A percentile compares a stretch with the other conserved stretches of the same genome.
Conservation (phyloP, 2,329 filamentous ascomycete genomes). For the Xylariomycetidae sp. region DNA sequence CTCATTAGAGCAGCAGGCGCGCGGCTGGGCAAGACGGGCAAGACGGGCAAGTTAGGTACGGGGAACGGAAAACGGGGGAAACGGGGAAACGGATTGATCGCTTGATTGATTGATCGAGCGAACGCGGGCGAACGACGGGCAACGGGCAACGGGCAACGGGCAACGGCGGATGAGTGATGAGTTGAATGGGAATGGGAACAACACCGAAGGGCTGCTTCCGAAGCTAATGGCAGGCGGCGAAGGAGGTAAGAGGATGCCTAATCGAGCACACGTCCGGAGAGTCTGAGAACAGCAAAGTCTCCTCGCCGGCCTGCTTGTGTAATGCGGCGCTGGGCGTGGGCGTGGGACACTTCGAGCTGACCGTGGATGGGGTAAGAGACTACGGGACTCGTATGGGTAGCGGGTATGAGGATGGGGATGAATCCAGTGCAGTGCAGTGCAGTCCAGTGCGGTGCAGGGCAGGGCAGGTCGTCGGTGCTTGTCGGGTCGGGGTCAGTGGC, state of each 20-base stretch:
- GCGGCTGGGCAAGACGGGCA: conserved; percentile 1
- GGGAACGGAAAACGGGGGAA: conserved; percentile 1
- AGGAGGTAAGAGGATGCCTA: conserved; percentile 20
- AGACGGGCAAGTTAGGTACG: neutral
- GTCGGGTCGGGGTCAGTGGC: conserved; percentile 14
- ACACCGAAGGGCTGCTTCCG: too few species aligned
- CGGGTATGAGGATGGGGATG: too few species aligned
- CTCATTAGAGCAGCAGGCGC: conserved; percentile 2
- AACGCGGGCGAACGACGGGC: too few species aligned
- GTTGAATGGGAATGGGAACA: too few species aligned
- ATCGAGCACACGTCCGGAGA: conserved; percentile 19
- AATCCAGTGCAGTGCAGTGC: too few species aligned
- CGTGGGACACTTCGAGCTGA: conserved; percentile 1
- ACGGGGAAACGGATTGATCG: conserved; percentile 2
- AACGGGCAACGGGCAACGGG: too few species aligned
- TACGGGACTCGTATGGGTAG: too few species aligned
- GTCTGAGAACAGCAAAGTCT: too few species aligned
- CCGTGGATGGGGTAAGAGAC: conserved; percentile 5
- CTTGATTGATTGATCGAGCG: too few species aligned
- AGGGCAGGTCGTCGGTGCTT: conserved; percentile 5
- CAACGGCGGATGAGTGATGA: too few species aligned
- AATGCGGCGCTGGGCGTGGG: neutral
- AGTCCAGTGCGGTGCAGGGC: too few species aligned
- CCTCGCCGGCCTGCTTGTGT: conserved; percentile 11
- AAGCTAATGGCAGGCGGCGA: too few species aligned